Conservation (phyloP, 2,329 filamentous ascomycete genomes). For the Setomelanomma holmii region DNA sequence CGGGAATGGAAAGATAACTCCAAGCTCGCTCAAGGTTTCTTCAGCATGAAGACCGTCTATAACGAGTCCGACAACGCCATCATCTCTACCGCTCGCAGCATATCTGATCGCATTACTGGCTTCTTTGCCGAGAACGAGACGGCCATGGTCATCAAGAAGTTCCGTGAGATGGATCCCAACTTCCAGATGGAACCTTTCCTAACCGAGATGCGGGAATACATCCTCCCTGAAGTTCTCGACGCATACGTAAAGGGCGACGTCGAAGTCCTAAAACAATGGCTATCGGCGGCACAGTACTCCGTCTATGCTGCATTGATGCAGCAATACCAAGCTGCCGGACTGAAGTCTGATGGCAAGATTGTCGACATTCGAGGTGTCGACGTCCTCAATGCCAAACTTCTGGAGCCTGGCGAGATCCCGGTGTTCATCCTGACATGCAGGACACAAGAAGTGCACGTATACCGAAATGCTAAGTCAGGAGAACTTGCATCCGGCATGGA, state of each 20-base stretch:
- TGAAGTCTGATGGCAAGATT: constrained; percentile 94
- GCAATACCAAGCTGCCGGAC: constrained; percentile 90
- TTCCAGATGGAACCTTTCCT: constrained; percentile 97
- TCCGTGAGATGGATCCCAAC: constrained; percentile 90
- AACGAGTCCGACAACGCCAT: constrained; percentile 97
- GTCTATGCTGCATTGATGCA: constrained; percentile 97
- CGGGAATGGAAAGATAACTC: constrained; percentile 90
- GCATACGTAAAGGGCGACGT: constrained; percentile 97
- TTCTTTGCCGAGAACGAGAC: constrained; percentile 99
- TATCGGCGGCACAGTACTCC: constrained; percentile 93
- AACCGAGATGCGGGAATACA: constrained; percentile 95
- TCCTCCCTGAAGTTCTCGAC: constrained; percentile 94
- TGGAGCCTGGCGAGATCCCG: constrained; percentile 86
- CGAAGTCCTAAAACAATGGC: constrained; percentile 90
- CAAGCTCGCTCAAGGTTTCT: constrained; percentile 86
- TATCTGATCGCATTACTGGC: constrained; percentile 89
- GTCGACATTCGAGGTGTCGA: constrained; percentile 95
- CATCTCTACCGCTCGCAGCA: constrained; percentile 89
- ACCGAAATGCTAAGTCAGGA: constrained; percentile 87
- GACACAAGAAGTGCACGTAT: constrained; percentile 97
- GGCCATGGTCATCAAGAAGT: constrained; percentile 96
- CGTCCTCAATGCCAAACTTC: constrained; percentile 78
- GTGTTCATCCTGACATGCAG: constrained; percentile 97
- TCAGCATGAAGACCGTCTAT: constrained; percentile 84
- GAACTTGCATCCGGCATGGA: constrained; percentile 96